These are phyloP conservation scores for Dovyalis caffra DNA, from an alignment of 345 rosid genomes.

Conservation along the genomic window DNA sequence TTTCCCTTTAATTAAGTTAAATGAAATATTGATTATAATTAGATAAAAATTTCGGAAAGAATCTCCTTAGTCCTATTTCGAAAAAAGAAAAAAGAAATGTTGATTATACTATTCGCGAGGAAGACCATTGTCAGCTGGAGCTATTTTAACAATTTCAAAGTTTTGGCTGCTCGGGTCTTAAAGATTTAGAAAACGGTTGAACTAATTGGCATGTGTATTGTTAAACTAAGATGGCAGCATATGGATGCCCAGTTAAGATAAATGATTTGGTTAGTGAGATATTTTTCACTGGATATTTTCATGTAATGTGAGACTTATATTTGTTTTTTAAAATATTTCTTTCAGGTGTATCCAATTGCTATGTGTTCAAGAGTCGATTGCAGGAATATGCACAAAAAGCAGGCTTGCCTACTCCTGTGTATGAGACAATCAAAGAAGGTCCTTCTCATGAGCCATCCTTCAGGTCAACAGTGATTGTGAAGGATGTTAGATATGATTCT, in stretches of 20 bases:
- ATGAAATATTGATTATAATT: no score
- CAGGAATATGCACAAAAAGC: conserved; percentile 83
- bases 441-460: conserved; percentile 81
- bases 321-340: not conserved
- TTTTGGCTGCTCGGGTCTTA: no score
- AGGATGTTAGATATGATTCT: conserved; percentile 65
- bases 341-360: conserved; percentile 78
- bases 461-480: conserved; percentile 62
- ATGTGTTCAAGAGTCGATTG: conserved; percentile 75
- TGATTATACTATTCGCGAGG: not conserved
- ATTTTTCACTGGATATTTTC: no score
- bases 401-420: conserved; percentile 68
- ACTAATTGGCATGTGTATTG: no score
- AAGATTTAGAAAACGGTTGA: no score
- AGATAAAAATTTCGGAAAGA: not conserved
- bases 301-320: not conserved
- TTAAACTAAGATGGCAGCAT: no score
- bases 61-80: not conserved
- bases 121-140: not conserved
- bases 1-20: no score
- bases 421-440: conserved; percentile 82
- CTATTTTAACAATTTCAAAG: no score
- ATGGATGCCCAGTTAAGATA: not conserved
- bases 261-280: not conserved
- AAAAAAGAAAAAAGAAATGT: no score